Evolutionary conservation across 148 eudicot genomes (phyloP).

Genomic region (Euryodendron excelsum): DNA sequence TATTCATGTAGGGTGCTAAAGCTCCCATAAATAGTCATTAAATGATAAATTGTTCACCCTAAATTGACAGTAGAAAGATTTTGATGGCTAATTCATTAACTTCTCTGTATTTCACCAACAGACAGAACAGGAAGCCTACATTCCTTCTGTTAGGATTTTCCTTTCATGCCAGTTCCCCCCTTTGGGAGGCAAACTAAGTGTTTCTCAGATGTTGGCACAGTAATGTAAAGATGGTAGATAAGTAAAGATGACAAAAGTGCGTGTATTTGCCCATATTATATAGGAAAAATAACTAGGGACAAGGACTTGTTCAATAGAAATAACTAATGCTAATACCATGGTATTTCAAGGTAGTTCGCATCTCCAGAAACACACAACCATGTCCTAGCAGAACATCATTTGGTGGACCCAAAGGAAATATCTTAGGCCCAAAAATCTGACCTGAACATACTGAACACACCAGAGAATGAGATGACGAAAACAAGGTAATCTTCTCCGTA

Average conservation of each 20-base stretch:
- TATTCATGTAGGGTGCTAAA: background rate
- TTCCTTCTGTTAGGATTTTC: background rate
- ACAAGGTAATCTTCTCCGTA: background rate
- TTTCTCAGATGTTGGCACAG: background rate
- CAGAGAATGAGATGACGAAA: background rate
- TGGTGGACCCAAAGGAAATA: constrained; percentile 2
- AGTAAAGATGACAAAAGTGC: background rate
- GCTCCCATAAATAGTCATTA: background rate
- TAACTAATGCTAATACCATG: background rate
- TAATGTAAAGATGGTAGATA: background rate
- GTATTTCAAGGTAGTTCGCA: background rate
- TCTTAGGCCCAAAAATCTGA: background rate
- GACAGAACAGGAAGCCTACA: background rate
- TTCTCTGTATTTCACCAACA: background rate
- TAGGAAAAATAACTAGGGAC: background rate
- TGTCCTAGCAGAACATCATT: background rate
- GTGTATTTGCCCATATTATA: background rate
- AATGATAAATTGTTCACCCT: background rate
- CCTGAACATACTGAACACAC: background rate
- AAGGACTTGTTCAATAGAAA: background rate
- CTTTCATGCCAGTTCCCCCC: background rate
- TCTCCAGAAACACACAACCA: background rate
- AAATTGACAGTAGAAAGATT: background rate
- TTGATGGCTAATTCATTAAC: background rate
- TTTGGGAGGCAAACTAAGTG: background rate